These are phyloP conservation scores for Phytophthora tentaculata DNA, from an alignment of 352 stramenopile species.

Conservation along the genomic window DNA sequence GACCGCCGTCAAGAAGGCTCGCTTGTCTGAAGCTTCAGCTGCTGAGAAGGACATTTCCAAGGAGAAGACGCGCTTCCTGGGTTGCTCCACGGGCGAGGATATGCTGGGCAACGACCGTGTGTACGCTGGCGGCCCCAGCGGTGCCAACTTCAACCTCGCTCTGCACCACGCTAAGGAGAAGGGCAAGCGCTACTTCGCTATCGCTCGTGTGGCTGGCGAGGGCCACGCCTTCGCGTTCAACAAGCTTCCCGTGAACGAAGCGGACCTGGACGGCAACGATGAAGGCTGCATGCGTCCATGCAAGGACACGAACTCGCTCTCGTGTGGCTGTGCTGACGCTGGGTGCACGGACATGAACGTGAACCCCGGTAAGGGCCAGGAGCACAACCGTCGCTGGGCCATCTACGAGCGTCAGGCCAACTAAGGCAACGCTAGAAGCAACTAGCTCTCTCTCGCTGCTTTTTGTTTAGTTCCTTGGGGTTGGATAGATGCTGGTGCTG, in stretches of 20 bases:
- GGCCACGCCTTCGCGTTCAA: conserved; percentile 93
- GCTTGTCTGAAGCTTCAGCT: conserved; percentile 54
- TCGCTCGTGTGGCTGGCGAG: conserved; percentile 79
- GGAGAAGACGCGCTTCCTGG: conserved; percentile 83
- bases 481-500: conserved; percentile 34
- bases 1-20: conserved; percentile 68
- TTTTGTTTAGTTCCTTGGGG: conserved; percentile 35
- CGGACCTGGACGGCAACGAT: conserved; percentile 80
- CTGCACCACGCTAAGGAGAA: conserved; percentile 84
- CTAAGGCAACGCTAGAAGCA: conserved; percentile 16
- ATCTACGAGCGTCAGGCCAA: conserved; percentile 79
- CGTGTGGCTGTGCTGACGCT: conserved; percentile 87
- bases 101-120: conserved; percentile 87
- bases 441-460: conserved; percentile 13
- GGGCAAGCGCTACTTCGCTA: conserved; percentile 88
- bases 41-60: conserved; percentile 64
- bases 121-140: conserved; percentile 88
- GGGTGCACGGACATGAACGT: conserved; percentile 80
- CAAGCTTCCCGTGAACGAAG: conserved; percentile 70
- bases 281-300: conserved; percentile 82
- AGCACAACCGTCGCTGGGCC: conserved; percentile 91
- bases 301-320: conserved; percentile 74
- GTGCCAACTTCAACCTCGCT: conserved; percentile 92
- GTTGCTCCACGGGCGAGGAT: conserved; percentile 84
- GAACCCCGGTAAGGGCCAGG: conserved; percentile 71